Percentiles rank a stretch among this genome's conserved stretches.
phyloP scores from a whole-genome alignment of 495 filamentous ascomycete genomes.

The Cladorrhinum samala region DNA sequence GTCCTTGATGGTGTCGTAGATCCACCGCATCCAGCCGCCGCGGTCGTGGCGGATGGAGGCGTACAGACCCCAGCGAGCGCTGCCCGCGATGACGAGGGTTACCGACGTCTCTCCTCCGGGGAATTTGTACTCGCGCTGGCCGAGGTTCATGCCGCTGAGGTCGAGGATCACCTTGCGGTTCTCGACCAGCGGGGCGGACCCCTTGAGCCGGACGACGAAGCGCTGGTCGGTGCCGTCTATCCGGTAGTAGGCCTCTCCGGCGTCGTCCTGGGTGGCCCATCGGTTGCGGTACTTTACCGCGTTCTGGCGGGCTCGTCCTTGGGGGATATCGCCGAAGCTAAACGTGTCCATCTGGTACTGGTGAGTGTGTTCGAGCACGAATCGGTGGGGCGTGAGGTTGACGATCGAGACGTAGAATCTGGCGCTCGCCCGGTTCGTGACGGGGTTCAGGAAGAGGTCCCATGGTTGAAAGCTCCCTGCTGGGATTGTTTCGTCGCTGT shows the following conservation, averaged over 20 bases:
- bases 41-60: constrained; percentile 24
- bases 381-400: constrained; percentile 29
- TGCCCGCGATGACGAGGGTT: constrained; percentile 25
- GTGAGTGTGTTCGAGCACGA: constrained; percentile 20
- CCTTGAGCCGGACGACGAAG: constrained; percentile 14
- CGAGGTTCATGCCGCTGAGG: constrained; percentile 20
- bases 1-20: constrained; percentile 24
- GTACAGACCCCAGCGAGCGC: constrained; percentile 18
- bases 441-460: constrained; percentile 9
- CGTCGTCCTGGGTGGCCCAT: constrained; percentile 13
- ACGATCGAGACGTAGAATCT: constrained; percentile 26
- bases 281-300: constrained; percentile 16
- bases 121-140: constrained; percentile 22
- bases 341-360: constrained; percentile 28
- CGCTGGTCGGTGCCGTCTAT: constrained; percentile 20
- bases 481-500: constrained; percentile 16
- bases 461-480: constrained; percentile 11
- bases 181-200: constrained; percentile 6
- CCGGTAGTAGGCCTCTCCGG: constrained; percentile 27
- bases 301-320: constrained; percentile 20
- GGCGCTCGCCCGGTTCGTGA: constrained; percentile 6
- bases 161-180: constrained; percentile 16
- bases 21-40: constrained; percentile 28
- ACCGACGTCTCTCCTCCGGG: constrained; percentile 22
- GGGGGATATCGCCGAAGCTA: constrained; percentile 16